Percentiles rank a stretch among this genome's conserved stretches.
These are phyloP conservation scores for Macrolepiota albuminosa DNA, from an alignment of 768 basidiomycete genomes.

Conservation along the genomic window DNA sequence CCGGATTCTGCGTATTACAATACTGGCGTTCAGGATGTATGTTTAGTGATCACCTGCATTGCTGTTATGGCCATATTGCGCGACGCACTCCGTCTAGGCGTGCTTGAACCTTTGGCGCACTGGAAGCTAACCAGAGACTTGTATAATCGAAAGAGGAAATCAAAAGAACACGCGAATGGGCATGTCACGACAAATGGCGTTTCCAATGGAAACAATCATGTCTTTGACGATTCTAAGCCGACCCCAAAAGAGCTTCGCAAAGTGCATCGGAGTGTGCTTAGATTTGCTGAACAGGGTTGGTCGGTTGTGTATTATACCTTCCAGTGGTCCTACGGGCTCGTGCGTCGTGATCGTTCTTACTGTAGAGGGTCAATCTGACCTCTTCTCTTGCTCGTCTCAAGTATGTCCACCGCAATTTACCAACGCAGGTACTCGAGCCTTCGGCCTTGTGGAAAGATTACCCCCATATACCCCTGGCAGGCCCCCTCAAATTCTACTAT, in stretches of 20 bases:
- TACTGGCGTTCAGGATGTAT: slow-evolving; percentile 74
- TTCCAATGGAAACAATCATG: slow-evolving; percentile 29
- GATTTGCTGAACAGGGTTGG: slow-evolving; percentile 98
- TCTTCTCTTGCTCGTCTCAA: slow-evolving; percentile 25
- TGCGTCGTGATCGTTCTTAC: slow-evolving; percentile 40
- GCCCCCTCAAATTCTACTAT: slow-evolving; percentile 85
- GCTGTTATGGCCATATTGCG: slow-evolving; percentile 83
- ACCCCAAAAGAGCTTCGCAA: slow-evolving; percentile 47
- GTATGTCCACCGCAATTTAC: slow-evolving; percentile 78
- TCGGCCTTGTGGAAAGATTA: slow-evolving; percentile 72
- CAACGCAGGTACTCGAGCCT: slow-evolving; percentile 61
- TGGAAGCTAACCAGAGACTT: slow-evolving; percentile 67
- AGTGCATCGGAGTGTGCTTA: slow-evolving; percentile 66
- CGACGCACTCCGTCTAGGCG: slow-evolving; percentile 65
- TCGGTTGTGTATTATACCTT: slow-evolving; percentile 72
- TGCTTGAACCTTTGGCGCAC: slow-evolving; percentile 79
- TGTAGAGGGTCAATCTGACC: slow-evolving; percentile 1
- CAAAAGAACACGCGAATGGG: slow-evolving; percentile 21
- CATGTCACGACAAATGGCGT: slow-evolving; percentile 21
- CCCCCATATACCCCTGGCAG: slow-evolving; percentile 79
- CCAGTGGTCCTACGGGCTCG: slow-evolving; percentile 77
- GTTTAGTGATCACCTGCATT: slow-evolving; percentile 76
- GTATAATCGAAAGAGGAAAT: slow-evolving; percentile 21
- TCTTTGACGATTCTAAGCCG: slow-evolving; percentile 15
- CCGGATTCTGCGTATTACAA: slow-evolving; percentile 63